These are phyloP conservation scores for Podaxis carcinomalis DNA, from an alignment of 768 basidiomycete species.

Conservation along the genomic window DNA sequence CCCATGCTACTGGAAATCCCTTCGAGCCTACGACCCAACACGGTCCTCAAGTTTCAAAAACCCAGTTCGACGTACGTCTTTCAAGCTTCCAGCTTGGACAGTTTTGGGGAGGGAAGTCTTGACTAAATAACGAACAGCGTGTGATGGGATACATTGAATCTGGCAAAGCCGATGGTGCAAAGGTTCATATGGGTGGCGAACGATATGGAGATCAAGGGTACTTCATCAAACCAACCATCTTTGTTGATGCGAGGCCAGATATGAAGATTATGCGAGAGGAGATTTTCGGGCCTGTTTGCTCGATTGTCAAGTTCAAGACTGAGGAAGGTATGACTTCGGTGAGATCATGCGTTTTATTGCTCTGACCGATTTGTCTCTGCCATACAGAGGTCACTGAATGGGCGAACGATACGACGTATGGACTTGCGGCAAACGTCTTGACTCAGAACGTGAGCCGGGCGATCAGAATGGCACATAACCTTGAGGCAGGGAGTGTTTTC, in stretches of 20 bases:
- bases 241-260: slow-evolving; percentile 57
- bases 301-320: slow-evolving; percentile 71
- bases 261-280: slow-evolving; percentile 70
- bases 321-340: slow-evolving; percentile 33
- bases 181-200: slow-evolving; percentile 12
- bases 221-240: slow-evolving; percentile 75
- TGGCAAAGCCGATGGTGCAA: slow-evolving; percentile 16
- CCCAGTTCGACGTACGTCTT: slow-evolving; percentile 40
- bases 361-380: background rate
- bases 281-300: slow-evolving; percentile 25
- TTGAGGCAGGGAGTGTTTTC: slow-evolving; percentile 14
- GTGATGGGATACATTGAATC: slow-evolving; percentile 41
- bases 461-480: slow-evolving; percentile 50
- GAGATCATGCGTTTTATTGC: background rate
- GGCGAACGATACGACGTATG: slow-evolving; percentile 77
- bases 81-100: background rate
- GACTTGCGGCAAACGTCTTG: slow-evolving; percentile 77
- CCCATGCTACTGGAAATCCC: slow-evolving; percentile 56
- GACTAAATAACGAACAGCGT: background rate
- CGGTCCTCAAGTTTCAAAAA: slow-evolving; percentile 75
- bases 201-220: slow-evolving; percentile 32
- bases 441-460: slow-evolving; percentile 64
- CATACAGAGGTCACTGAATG: slow-evolving; percentile 35
- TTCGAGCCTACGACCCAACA: slow-evolving; percentile 57
- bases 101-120: background rate